These are phyloP conservation scores for Dichotomocladium elegans DNA, from an alignment of 371 early-diverging fungal species.

Conservation along the genomic window DNA sequence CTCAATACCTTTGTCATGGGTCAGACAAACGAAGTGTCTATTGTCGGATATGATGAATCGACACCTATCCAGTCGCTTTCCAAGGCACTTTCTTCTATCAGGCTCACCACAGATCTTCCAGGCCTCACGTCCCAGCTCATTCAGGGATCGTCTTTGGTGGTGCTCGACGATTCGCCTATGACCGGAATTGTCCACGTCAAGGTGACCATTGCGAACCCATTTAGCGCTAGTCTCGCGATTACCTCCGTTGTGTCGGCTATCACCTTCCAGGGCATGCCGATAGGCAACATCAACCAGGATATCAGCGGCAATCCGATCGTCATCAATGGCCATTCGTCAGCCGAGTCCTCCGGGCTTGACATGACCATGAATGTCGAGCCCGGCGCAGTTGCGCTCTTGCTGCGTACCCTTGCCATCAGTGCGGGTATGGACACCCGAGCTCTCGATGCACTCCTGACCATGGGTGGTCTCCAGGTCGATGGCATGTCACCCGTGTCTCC, in stretches of 20 bases:
- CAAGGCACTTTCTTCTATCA: constrained; percentile 38
- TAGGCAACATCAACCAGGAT: constrained; percentile 48
- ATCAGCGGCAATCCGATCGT: constrained; percentile 30
- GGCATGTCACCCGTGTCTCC: constrained; percentile 33
- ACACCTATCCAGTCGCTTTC: constrained; percentile 44
- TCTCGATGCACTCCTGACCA: constrained; percentile 42
- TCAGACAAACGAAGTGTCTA: constrained; percentile 36
- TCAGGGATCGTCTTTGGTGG: constrained; percentile 36
- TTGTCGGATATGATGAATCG: constrained; percentile 38
- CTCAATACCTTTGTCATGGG: constrained; percentile 51
- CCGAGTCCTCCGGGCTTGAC: constrained; percentile 19
- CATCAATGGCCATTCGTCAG: constrained; percentile 28
- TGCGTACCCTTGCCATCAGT: constrained; percentile 42
- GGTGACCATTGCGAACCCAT: constrained; percentile 54
- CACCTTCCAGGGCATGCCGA: constrained; percentile 40
- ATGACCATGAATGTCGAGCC: constrained; percentile 41
- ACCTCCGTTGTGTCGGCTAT: constrained; percentile 39
- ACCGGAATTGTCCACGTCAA: constrained; percentile 40
- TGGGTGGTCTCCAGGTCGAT: constrained; percentile 37
- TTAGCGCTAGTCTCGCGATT: constrained; percentile 45
- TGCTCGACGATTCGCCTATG: constrained; percentile 31
- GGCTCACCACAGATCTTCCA: constrained; percentile 42
- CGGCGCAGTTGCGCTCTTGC: constrained; percentile 31
- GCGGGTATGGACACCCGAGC: constrained; percentile 37
- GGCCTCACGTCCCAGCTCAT: constrained; percentile 42